Evolutionary conservation across 108 stramenopile genomes (phyloP).

Genomic region (Nitzschia putrida): DNA sequence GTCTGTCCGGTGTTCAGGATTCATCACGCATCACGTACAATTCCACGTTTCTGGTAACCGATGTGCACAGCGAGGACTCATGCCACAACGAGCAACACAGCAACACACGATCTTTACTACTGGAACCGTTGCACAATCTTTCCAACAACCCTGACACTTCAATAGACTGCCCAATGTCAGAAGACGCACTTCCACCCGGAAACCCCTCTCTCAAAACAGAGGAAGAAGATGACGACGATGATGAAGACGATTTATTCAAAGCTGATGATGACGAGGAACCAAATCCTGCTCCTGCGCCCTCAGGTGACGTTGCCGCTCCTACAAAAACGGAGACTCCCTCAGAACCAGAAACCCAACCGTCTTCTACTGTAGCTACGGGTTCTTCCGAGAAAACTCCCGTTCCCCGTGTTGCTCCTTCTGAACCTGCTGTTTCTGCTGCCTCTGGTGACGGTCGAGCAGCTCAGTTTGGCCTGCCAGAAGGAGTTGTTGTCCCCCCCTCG

Average conservation of each 20-base stretch:
- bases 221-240: conserved; percentile 6
- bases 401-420: conserved; percentile 1
- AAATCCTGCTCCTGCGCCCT: background rate
- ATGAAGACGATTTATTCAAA: conserved; percentile 26
- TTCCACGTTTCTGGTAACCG: no score
- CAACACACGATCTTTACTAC: no score
- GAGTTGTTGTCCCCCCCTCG: conserved; percentile 39
- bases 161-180: background rate
- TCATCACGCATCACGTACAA: no score
- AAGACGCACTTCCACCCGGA: background rate
- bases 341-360: background rate
- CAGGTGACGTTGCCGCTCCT: background rate
- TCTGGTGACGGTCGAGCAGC: background rate
- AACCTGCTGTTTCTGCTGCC: background rate
- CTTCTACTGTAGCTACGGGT: conserved; percentile 3
- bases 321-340: background rate
- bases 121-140: no score
- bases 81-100: no score
- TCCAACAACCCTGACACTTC: no score
- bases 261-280: conserved; percentile 24
- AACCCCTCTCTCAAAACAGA: background rate
- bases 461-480: conserved; percentile 33
- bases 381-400: background rate
- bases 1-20: no score
- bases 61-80: no score